These are phyloP conservation scores for Coemansia sp. DNA, from an alignment of 192 early-diverging fungal genomes.

Conservation along the genomic window DNA sequence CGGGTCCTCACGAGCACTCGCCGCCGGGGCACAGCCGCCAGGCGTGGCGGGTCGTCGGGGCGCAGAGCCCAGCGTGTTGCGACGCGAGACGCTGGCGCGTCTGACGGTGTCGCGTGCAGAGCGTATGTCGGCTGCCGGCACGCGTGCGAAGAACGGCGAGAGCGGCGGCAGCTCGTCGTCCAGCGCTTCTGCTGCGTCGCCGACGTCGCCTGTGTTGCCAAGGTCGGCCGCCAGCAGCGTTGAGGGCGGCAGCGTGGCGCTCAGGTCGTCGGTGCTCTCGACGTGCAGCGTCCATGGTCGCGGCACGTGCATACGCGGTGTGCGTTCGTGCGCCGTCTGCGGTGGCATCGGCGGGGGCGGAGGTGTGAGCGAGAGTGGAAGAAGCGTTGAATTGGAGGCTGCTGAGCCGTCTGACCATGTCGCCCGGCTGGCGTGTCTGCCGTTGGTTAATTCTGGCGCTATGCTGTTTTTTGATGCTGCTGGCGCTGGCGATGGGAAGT, in stretches of 20 bases:
- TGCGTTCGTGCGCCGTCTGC: neutral
- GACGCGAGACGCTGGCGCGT: slow-evolving; percentile 17
- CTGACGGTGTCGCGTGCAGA: slow-evolving; percentile 27
- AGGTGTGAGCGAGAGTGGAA: neutral
- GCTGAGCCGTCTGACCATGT: too few species aligned
- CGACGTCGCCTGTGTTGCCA: neutral
- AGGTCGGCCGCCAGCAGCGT: slow-evolving; percentile 7
- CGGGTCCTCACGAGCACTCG: slow-evolving; percentile 11
- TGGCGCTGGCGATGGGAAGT: too few species aligned
- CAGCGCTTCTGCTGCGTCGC: slow-evolving; percentile 8
- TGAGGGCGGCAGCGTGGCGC: slow-evolving; percentile 28
- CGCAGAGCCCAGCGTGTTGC: slow-evolving; percentile 16
- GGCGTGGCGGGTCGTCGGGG: neutral
- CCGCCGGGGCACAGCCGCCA: too few species aligned
- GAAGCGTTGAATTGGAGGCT: neutral
- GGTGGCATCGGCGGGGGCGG: neutral
- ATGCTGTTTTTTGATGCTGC: too few species aligned
- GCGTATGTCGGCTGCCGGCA: slow-evolving; percentile 20
- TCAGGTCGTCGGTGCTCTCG: slow-evolving; percentile 15
- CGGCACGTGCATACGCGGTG: too few species aligned
- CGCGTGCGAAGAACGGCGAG: slow-evolving; percentile 42
- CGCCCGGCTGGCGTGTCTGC: too few species aligned
- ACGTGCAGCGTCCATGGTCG: slow-evolving; percentile 2
- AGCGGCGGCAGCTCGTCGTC: slow-evolving; percentile 41
- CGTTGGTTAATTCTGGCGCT: too few species aligned